Base-by-base conservation (phyloP, 2,329 filamentous ascomycete species). In the Aspergillus tanneri region DNA sequence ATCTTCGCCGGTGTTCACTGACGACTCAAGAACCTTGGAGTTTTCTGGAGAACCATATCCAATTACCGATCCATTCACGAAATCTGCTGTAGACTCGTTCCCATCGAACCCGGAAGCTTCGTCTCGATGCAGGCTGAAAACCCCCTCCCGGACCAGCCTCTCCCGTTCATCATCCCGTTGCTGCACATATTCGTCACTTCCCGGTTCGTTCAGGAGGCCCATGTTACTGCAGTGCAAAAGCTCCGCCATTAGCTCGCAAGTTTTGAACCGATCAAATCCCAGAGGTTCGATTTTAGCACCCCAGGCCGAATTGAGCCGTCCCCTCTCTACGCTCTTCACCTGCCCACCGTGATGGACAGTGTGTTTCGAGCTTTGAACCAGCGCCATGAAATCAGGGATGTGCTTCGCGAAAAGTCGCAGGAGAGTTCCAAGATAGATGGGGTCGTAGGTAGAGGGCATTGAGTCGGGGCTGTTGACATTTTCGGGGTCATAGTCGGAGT, bases 151-250 rank as follows among this genome's bases (percentile, higher is more conserved):
- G 58, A 90, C 86, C 34, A 97, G 74, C 30, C 83, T 82, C 57
- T 95, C 88, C 41, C 93, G 84, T 66, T 96, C 90, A 9, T 78
- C 72, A 63, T 99, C 91, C 51, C 93, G 82, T 34, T 83, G 78
- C 52, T 80, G 83, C 50, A 97, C 90, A 55, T 96, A 83, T 56
- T 90, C 85, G 66, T 99, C 91, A 9, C 90, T 91, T 24, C 92
- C 93, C 8, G 83, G 77, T 66, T 97, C 91, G 65, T 99, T 99
- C 56, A 99, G 75, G 27, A 99, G 76, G 5, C 88, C 91, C 93
- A 99, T 99, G 67, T 99, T 99, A 68, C 92, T 97, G 72, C 93
- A 99, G 70, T 99, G 93, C 30, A 99, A 74, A 36, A 99, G 77
- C 70, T 99, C 93, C 1, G 93, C 93, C 93, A 99, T 97, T 50